These are phyloP conservation scores for Glaciozyma martinii DNA, from an alignment of 768 basidiomycete species.

Conservation along the genomic window DNA sequence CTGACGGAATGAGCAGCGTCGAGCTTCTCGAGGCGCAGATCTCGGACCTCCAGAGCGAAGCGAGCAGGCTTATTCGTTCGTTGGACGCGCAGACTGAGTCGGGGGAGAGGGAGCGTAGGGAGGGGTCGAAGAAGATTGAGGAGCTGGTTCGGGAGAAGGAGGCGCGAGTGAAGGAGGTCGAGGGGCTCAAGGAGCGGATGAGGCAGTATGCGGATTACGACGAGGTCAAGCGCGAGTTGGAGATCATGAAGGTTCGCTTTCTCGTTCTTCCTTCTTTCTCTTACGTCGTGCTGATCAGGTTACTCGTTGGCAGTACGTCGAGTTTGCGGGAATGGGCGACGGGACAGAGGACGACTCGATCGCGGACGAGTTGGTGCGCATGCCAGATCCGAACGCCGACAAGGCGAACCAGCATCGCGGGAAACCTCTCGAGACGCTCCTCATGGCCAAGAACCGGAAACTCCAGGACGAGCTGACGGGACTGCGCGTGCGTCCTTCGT, in stretches of 20 bases:
- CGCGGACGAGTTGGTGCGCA: conserved; percentile 43
- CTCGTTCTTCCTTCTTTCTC: background rate
- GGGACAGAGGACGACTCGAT: conserved; percentile 32
- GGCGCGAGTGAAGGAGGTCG: conserved; percentile 54
- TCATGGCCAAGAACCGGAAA: conserved; percentile 88
- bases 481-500: conserved; percentile 55
- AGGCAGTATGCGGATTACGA: conserved; percentile 79
- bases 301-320: conserved; percentile 66
- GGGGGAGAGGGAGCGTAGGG: conserved; percentile 54
- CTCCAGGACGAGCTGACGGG: conserved; percentile 87
- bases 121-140: conserved; percentile 54
- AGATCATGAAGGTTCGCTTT: conserved; percentile 83
- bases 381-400: conserved; percentile 82
- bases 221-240: conserved; percentile 93
- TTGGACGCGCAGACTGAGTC: conserved; percentile 47
- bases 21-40: conserved; percentile 65
- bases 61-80: conserved; percentile 56
- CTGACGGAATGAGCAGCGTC: conserved; percentile 45
- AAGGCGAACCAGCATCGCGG: conserved; percentile 67
- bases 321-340: conserved; percentile 75
- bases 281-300: background rate
- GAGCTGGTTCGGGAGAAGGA: conserved; percentile 15
- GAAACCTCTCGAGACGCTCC: conserved; percentile 77
- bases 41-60: conserved; percentile 65
- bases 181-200: conserved; percentile 58